A percentile compares a stretch with the other conserved stretches of the same genome.
These are phyloP conservation scores for Wickerhamomyces silvicola DNA, from an alignment of 805 yeast species.

Conservation along the genomic window DNA sequence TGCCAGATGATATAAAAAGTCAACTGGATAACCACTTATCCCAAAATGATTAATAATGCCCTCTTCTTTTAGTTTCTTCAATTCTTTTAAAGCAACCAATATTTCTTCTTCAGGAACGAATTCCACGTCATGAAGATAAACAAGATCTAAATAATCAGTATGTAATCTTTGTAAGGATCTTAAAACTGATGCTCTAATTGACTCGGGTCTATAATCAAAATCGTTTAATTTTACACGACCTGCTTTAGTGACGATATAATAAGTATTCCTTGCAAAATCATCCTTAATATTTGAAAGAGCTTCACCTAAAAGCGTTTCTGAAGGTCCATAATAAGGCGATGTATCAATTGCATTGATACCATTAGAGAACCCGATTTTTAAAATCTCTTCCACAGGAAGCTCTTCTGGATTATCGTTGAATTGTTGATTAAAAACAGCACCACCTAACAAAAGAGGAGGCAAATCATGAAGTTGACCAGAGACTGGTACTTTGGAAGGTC, in stretches of 20 bases:
- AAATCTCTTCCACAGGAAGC: constrained; percentile 51
- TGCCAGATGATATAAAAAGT: constrained; percentile 52
- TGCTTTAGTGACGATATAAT: constrained; percentile 77
- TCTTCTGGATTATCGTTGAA: constrained; percentile 64
- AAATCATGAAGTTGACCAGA: constrained; percentile 24
- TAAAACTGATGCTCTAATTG: constrained; percentile 54
- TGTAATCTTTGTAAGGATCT: constrained; percentile 63
- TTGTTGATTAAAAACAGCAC: constrained; percentile 80
- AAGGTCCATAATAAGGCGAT: constrained; percentile 89
- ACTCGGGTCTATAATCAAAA: constrained; percentile 64
- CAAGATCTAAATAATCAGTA: constrained; percentile 69
- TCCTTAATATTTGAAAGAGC: constrained; percentile 41
- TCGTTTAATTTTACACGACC: constrained; percentile 66
- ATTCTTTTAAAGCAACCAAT: constrained; percentile 54
- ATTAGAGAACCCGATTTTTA: constrained; percentile 50
- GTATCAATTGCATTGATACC: constrained; percentile 84
- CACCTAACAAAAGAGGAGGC: constrained; percentile 72
- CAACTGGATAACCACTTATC: constrained; percentile 82
- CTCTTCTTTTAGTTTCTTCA: constrained; percentile 51
- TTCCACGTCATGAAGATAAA: constrained; percentile 86
- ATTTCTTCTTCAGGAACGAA: constrained; percentile 55
- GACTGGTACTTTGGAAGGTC: constrained; percentile 11
- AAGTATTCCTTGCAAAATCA: constrained; percentile 49
- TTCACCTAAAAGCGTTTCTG: constrained; percentile 67
- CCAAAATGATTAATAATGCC: constrained; percentile 68